Base-by-base conservation (phyloP, 768 basidiomycete species). In the Rhodotorula graminis region DNA sequence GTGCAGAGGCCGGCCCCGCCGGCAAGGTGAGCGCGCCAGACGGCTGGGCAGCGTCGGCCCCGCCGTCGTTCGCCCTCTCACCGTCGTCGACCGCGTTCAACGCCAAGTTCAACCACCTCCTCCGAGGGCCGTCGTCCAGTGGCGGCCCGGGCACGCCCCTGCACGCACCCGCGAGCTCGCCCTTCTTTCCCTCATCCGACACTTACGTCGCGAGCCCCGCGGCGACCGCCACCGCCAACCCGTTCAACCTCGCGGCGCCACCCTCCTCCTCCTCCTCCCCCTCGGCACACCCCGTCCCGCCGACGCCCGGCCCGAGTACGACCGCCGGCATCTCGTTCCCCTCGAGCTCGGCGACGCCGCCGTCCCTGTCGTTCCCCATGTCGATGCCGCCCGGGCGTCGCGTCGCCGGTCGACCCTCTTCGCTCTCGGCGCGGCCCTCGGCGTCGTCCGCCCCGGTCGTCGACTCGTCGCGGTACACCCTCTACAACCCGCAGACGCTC, bases 1-100 rank as follows among this genome's bases (percentile, higher is more conserved):
- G n/a, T n/a, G 23, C 42, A 23, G 15, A 7, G 16, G 33, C 3
- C 18, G 23, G 87, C 25, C 7, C 3, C 71, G 86, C 88, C 3
- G 82, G 89, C 64, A 79, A 80, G 37, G 82, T 82, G 65, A 29
- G 18, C 3, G 15, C 42, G 19, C 16, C 42, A 0, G 6, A 18
- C 3, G 44, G 15, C 18, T 56, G 58, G 69, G 33, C 15, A 6
- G 27, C 16, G 6, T 37, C 57, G 19, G 49, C 56, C 5, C 37
- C 66, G 25, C 62, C 71, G 33, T 47, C 52, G 8, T 68, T 64
- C 57, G 47, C 71, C 8, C 55, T 67, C 10, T 64, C 62, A n/a
- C 71, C 71, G 4, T 52, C 53, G 33, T 68, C 67, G 37, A 42
- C 44, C 53, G 71, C 71, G 27, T 72, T 72, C 53, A 72, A 61